These are phyloP conservation scores for Monosporascus sp. DNA, from an alignment of 2,329 filamentous ascomycete species.

Conservation along the genomic window DNA sequence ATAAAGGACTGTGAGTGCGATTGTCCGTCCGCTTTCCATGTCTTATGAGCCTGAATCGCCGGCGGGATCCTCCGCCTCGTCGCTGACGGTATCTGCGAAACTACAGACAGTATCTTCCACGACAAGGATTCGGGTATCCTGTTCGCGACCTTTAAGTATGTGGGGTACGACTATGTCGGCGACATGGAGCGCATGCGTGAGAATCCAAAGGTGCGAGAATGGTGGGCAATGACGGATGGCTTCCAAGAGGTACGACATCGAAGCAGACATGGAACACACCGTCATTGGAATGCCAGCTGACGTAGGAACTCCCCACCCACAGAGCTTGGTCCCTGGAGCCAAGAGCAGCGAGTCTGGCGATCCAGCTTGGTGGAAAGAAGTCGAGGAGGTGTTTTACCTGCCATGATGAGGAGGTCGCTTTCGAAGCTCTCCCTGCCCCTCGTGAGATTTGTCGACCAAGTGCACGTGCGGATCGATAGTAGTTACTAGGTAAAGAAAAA, in stretches of 20 bases:
- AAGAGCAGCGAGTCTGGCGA: slow-evolving; percentile 53
- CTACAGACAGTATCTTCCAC: slow-evolving; percentile 66
- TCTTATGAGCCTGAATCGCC: background rate
- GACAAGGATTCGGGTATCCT: slow-evolving; percentile 58
- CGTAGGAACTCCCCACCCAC: slow-evolving; percentile 1
- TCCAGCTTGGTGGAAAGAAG: slow-evolving; percentile 62
- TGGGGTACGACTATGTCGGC: slow-evolving; percentile 64
- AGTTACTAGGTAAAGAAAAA: background rate
- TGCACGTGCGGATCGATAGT: background rate
- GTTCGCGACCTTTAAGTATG: slow-evolving; percentile 74
- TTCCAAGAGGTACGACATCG: slow-evolving; percentile 55
- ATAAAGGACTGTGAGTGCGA: slow-evolving; percentile 62
- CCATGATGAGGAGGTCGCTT: slow-evolving; percentile 31
- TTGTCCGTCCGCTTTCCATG: background rate
- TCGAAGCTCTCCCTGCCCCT: background rate
- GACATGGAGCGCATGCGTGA: slow-evolving; percentile 74
- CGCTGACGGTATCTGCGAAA: background rate
- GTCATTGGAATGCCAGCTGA: background rate
- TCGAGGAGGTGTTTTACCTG: slow-evolving; percentile 65
- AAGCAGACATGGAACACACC: background rate
- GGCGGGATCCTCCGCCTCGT: background rate
- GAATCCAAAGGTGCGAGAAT: slow-evolving; percentile 68
- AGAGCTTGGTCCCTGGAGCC: slow-evolving; percentile 51
- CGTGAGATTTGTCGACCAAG: background rate
- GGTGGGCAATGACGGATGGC: slow-evolving; percentile 76